Evolutionary conservation across 2,329 filamentous ascomycete species (phyloP).

Genomic region (Fonsecaea monophora): DNA sequence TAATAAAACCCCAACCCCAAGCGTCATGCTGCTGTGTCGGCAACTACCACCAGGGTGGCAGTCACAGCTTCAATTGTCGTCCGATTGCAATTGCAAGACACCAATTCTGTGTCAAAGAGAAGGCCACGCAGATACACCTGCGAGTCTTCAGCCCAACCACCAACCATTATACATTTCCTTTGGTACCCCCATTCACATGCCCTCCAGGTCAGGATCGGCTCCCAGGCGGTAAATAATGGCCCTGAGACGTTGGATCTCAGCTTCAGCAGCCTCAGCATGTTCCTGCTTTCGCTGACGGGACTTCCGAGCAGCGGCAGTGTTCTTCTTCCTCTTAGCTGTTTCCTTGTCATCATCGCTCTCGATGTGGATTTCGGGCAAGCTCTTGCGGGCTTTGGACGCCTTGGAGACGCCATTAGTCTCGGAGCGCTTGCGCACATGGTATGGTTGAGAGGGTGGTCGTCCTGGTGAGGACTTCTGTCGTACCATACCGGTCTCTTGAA

Average conservation of each 20-base stretch:
- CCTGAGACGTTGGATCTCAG: constrained; percentile 38
- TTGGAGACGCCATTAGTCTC: constrained; percentile 69
- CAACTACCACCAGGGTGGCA: constrained; percentile 21
- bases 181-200: constrained; percentile 8
- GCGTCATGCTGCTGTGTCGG: constrained; percentile 35
- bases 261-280: constrained; percentile 73
- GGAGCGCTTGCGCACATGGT: constrained; percentile 65
- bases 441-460: constrained; percentile 43
- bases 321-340: constrained; percentile 88
- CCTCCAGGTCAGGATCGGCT: constrained; percentile 36
- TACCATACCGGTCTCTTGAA: constrained; percentile 36
- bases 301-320: constrained; percentile 87
- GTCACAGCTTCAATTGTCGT: constrained; percentile 34
- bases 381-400: constrained; percentile 73
- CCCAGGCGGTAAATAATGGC: constrained; percentile 38
- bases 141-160: background rate
- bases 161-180: background rate
- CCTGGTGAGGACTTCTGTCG: constrained; percentile 47
- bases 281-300: constrained; percentile 82
- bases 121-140: background rate
- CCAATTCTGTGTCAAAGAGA: background rate
- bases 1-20: constrained; percentile 36
- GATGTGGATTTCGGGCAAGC: constrained; percentile 72
- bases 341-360: constrained; percentile 74
- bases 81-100: constrained; percentile 26